phyloP scores from a whole-genome alignment of 106 monocot species.

The Apostasia ramifera region DNA sequence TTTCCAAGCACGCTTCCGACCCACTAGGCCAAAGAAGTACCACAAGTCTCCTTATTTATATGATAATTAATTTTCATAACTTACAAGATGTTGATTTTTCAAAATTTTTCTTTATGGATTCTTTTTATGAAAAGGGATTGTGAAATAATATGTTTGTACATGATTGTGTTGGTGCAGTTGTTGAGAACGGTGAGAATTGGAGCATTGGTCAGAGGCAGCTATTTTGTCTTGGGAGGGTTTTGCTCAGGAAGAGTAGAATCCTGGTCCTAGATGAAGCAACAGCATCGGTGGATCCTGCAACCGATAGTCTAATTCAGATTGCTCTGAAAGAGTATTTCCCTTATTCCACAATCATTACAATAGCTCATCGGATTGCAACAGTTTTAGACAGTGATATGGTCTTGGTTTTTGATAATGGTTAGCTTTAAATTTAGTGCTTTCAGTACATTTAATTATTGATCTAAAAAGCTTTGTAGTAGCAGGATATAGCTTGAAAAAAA shows the following conservation, averaged over 20 bases:
- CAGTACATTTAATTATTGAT: background rate
- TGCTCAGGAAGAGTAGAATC: slow-evolving; percentile 16
- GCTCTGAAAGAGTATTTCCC: slow-evolving; percentile 1
- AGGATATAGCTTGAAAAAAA: background rate
- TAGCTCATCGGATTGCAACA: slow-evolving; percentile 17
- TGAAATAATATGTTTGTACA: too few relatives aligned
- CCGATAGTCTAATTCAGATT: slow-evolving; percentile 9
- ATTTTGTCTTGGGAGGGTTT: slow-evolving; percentile 17
- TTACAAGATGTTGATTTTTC: too few relatives aligned
- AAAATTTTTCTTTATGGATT: too few relatives aligned
- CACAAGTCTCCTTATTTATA: too few relatives aligned
- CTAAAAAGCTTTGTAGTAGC: background rate
- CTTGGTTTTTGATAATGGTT: slow-evolving; percentile 12
- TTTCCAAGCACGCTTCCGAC: too few relatives aligned
- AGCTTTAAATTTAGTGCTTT: background rate
- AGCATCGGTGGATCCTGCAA: slow-evolving; percentile 15
- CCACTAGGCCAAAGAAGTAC: too few relatives aligned
- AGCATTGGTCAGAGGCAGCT: slow-evolving; percentile 31
- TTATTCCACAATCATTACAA: slow-evolving; percentile 5
- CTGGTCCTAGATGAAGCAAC: slow-evolving; percentile 26
- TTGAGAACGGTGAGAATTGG: slow-evolving; percentile 29
- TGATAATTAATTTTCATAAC: too few relatives aligned
- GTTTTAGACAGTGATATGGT: slow-evolving; percentile 16
- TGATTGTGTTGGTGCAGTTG: slow-evolving; percentile 9
- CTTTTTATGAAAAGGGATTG: too few relatives aligned